Conservation (phyloP, 345 rosid species). For the Salix udensis region DNA sequence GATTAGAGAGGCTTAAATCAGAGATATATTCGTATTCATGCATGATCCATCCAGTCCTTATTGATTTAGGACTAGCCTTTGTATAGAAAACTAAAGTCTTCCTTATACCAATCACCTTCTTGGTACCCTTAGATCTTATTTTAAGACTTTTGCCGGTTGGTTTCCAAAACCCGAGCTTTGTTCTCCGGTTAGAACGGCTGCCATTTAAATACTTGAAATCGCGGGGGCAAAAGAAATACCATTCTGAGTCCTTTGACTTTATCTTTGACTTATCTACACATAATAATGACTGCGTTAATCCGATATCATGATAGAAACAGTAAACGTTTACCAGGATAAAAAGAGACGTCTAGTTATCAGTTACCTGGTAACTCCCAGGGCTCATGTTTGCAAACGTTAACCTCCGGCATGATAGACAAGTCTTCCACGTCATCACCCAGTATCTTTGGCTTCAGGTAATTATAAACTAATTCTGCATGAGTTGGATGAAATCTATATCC, state of each 20-base stretch:
- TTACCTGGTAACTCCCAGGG: slow-evolving; percentile 54
- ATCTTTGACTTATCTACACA: slow-evolving; percentile 2
- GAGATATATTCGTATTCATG: slow-evolving; percentile 36
- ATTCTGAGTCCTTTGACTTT: slow-evolving; percentile 4
- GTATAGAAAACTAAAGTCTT: slow-evolving; percentile 39
- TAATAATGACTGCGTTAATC: not conserved
- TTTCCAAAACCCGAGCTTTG: slow-evolving; percentile 50
- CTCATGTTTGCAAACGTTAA: slow-evolving; percentile 36
- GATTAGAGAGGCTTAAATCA: slow-evolving; percentile 4
- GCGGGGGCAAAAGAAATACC: slow-evolving; percentile 40
- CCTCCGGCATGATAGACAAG: slow-evolving; percentile 17
- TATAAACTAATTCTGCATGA: slow-evolving; percentile 35
- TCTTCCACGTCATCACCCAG: not conserved
- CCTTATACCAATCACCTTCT: slow-evolving; percentile 37
- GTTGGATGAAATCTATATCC: slow-evolving; percentile 41
- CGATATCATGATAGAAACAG: not conserved
- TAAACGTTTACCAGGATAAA: too few relatives aligned
- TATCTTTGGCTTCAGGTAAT: slow-evolving; percentile 30
- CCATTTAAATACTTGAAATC: slow-evolving; percentile 23
- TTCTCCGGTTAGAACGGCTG: slow-evolving; percentile 19
- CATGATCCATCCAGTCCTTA: slow-evolving; percentile 26
- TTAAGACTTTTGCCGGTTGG: slow-evolving; percentile 29
- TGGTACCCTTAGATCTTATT: slow-evolving; percentile 4
- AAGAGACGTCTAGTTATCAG: not conserved
- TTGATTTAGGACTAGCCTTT: not conserved